Evolutionary conservation across 805 yeast genomes (phyloP), one percentile per base, ranked within the genome.

Genomic region (Wickerhamiella dianesei): DNA sequence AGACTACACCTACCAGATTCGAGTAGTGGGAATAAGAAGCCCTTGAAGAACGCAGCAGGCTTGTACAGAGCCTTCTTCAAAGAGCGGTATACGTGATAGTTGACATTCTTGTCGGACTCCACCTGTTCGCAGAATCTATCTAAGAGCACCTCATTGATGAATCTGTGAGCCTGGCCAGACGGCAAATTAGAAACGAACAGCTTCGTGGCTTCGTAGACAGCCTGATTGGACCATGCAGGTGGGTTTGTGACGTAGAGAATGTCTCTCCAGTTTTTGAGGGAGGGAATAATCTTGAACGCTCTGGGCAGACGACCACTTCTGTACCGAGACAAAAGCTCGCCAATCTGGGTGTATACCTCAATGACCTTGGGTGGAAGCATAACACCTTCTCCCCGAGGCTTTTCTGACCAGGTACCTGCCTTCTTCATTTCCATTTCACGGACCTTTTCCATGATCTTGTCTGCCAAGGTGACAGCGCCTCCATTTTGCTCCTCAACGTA

Each of bases 1-100:
- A 85, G 80, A 3, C 95, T 74, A 64, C 97, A 88, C 25, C 60
- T 54, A 45, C 83, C 83, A n/a, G 77, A 74, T 58, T 86, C 94
- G 16, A 87, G 83, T 49, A 92, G 70, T 20, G 96, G 97, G 61
- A 92, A 84, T 50, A 92, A 69, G 59, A 92, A 87, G 1, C 98
- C 99, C 65, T 87, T 89, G 74, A 89, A 92, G 60, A 89, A 92
- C 9, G 98, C 98, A 47, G 92, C 87, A 25, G 99, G 98, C 64
- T 92, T 92, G 71, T 92, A 92, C 46, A 94, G 72, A 0, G 96
- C 77, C 67, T 92, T 92, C 65, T 88, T 89, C 56, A 92, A 67
- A 0, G 98, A 79, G 59, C 96, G 77, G 64, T 92, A 92, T 39
- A 92, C 71, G 62, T 92, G 99, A 61, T 92, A 89, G 66, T 94